Base-by-base conservation (phyloP, 306 rosid species). In the Medicago ruthenica region DNA sequence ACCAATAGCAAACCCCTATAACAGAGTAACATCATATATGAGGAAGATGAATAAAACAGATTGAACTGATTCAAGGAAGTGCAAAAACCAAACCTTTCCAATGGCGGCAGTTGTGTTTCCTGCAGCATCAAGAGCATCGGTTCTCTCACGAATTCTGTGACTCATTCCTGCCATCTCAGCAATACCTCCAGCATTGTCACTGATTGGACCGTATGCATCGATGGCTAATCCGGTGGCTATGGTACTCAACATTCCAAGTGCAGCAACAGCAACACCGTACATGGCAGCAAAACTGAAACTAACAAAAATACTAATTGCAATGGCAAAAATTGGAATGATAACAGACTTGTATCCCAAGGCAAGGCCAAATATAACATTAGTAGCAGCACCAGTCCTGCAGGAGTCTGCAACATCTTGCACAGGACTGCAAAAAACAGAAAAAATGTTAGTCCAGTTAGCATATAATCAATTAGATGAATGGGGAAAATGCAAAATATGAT, bases 111-210 rank as follows among this genome's bases (percentile, higher is more conserved):
- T 95, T 12, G 98, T 95, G 88, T 95, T 95, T 86, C 97, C 97
- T 0, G 98, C 98, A 79, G 97, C 97, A 84, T 92, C 97, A 70
- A 95, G 98, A 39, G 98, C 98, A 86, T 95, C 99, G 2, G 97
- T 95, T 82, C 97, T 85, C 87, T 95, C 99, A 14, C 99, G 84
- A 24, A 90, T 92, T 76, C 91, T 85, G 87, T 92, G 97, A 79
- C 97, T 90, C 99, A 95, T 92, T 61, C 97, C 99, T 1, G 97
- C 99, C 99, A 95, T 95, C 88, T 95, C 97, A 71, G 98, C 98
- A 83, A 95, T 95, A 77, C 97, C 98, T 66, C 98, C 96, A 21
- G 97, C 99, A 70, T 95, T 95, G 88, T 95, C 97, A 83, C 99
- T 90, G 83, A 95, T 95, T 69, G 99, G 97, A 80, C 99, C 99